Conservation (phyloP, 257 asterid genomes). For the Fraxinus quadrangulata region DNA sequence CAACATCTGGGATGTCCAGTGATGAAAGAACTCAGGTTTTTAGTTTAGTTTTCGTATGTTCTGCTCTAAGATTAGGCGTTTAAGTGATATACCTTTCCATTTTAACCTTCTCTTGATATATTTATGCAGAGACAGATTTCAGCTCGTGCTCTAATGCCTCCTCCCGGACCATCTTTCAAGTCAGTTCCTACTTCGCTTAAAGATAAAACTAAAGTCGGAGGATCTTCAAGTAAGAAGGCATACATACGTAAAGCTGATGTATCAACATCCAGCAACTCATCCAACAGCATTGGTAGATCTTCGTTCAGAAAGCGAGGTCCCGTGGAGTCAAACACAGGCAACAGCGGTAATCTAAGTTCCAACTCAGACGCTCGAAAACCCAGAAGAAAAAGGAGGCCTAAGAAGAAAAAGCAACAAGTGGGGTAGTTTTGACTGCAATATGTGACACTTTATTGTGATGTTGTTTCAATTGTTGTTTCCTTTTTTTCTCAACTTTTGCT, state of each 20-base stretch:
- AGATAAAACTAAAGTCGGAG: conserved; percentile 53
- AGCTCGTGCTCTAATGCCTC: conserved; percentile 94
- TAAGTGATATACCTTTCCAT: not conserved
- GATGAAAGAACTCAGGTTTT: conserved; percentile 87
- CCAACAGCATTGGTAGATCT: conserved; percentile 54
- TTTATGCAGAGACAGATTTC: conserved; percentile 65
- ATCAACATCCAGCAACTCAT: conserved; percentile 77
- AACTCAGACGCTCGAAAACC: conserved; percentile 78
- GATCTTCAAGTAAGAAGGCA: conserved; percentile 51
- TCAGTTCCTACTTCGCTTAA: conserved; percentile 38
- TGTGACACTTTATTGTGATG: not conserved
- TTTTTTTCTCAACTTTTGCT: not conserved
- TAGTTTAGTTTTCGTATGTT: not conserved
- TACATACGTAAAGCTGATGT: conserved; percentile 41
- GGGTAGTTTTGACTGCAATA: not conserved
- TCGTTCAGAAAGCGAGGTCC: conserved; percentile 47
- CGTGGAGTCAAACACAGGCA: conserved; percentile 62
- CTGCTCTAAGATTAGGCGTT: not conserved
- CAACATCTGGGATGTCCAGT: conserved; percentile 89
- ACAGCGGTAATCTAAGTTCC: conserved; percentile 57
- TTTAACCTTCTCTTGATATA: not conserved
- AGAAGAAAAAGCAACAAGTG: conserved; percentile 86
- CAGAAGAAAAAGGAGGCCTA: conserved; percentile 82
- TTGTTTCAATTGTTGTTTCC: not conserved
- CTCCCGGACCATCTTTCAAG: conserved; percentile 80